A percentile compares a stretch with the other conserved stretches of the same genome.
phyloP scores from a whole-genome alignment of 805 yeast genomes.

The Cyberlindnera subsufficiens region DNA sequence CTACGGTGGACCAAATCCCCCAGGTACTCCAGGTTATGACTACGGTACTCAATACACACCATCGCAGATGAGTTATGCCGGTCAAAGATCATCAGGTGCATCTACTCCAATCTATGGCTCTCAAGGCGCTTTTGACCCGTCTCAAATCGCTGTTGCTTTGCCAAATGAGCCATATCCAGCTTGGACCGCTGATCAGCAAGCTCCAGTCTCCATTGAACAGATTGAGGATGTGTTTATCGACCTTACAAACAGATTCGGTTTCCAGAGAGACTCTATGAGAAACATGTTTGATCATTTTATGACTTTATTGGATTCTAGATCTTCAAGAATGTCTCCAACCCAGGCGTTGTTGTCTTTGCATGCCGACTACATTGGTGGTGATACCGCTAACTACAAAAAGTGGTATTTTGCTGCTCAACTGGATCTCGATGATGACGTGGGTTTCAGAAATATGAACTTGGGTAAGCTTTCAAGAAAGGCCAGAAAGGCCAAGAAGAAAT shows the following conservation, averaged over 20 bases:
- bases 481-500: conserved; percentile 73
- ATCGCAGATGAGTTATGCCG: conserved; percentile 83
- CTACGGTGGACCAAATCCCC: conserved; percentile 41
- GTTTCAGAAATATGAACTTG: conserved; percentile 74
- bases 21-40: conserved; percentile 67
- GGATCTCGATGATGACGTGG: conserved; percentile 79
- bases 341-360: conserved; percentile 79
- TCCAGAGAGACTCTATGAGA: conserved; percentile 91
- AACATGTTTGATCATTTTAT: conserved; percentile 84
- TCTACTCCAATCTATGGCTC: conserved; percentile 90
- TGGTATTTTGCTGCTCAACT: conserved; percentile 89
- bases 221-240: conserved; percentile 84
- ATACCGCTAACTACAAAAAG: conserved; percentile 75
- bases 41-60: conserved; percentile 70
- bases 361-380: conserved; percentile 88
- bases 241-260: conserved; percentile 77
- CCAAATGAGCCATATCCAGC: conserved; percentile 97
- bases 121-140: conserved; percentile 49
- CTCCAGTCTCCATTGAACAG: conserved; percentile 78
- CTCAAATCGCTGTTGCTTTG: conserved; percentile 59
- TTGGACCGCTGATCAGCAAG: conserved; percentile 95
- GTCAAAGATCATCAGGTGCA: conserved; percentile 84
- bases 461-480: conserved; percentile 77
- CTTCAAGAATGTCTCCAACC: conserved; percentile 86
- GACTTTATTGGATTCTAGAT: conserved; percentile 76